Evolutionary conservation across 2,329 filamentous ascomycete genomes (phyloP).

Genomic region (Colletotrichum graminicola): DNA sequence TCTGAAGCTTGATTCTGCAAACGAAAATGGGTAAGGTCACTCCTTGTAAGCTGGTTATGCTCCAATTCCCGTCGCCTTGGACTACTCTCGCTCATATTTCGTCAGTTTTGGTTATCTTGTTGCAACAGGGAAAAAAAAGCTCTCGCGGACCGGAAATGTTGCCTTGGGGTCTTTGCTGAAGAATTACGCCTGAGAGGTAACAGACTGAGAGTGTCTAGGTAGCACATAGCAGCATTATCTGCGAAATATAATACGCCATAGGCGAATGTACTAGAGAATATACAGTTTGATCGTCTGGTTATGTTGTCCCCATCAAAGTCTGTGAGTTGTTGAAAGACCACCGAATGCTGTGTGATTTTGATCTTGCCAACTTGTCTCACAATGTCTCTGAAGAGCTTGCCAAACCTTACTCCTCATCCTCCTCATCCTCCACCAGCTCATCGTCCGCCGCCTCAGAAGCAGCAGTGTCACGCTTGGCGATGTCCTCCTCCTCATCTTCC

Average conservation of each 20-base stretch:
- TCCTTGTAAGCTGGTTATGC: too few relatives aligned
- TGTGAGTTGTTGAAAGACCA: not conserved
- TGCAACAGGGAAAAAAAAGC: too few relatives aligned
- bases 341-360: not conserved
- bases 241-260: rapidly evolving
- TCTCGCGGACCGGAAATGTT: too few relatives aligned
- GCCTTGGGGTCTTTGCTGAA: too few relatives aligned
- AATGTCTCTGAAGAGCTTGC: too few relatives aligned
- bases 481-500: constrained; percentile 16
- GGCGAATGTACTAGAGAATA: too few relatives aligned
- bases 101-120: too few relatives aligned
- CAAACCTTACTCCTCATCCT: constrained; percentile 11
- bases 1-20: too few relatives aligned
- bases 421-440: constrained; percentile 17
- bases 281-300: not conserved
- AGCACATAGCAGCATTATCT: not conserved
- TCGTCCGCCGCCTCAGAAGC: not conserved
- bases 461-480: constrained; percentile 1
- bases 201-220: not conserved
- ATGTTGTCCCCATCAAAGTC: constrained; percentile 41
- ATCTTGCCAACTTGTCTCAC: not conserved
- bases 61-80: too few relatives aligned
- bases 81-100: too few relatives aligned
- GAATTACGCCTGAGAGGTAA: too few relatives aligned
- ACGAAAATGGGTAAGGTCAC: too few relatives aligned